Base-by-base conservation (phyloP, 139 green algal species). In the Closterium sp. region DNA sequence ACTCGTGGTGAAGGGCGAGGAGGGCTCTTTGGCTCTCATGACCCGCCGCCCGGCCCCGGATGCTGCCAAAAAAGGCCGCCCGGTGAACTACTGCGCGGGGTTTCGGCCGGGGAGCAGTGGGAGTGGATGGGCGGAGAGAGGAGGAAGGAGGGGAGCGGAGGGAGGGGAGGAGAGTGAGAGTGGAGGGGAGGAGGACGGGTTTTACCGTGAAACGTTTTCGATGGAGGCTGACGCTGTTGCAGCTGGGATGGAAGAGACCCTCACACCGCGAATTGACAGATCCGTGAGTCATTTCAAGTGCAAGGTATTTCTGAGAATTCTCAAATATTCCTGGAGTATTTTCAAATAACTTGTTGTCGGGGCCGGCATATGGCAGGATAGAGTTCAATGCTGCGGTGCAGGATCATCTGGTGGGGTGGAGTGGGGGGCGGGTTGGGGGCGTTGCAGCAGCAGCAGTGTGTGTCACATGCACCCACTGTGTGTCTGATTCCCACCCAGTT, bases 1-100 rank as follows among this genome's bases (percentile, higher is more conserved):
- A 6, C 42, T 93, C 9, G 90, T 93, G 21, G 42, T 93, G 28
- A 93, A 93, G 89, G 89, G 89, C 34, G 89, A 91, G 89, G 89
- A 91, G 29, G 89, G 89, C 9, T 89, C 38, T 27, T 29, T 88
- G 4, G 30, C 70, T 30, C 42, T 91, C 28, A 91, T 88, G 73
- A 87, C 73, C 24, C 89, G 31, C 24, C 30, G 28, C n/a, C 30
- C 28, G 1, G 31, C 31, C n/a, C 31, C 89, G 10, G 42, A 88
- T 89, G 42, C 38, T 30, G 1, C 24, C n/a, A 30, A 38, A 30
- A 91, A 91, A 34, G 89, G 89, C 34, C 70, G 85, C n/a, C 70
- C 89, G 22, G 89, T 92, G 27, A 92, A 92, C 70, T 92, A 89
- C 89, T 92, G 89, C 89, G 32, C 89, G 24, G 89, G 89, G 2